Base-by-base conservation (phyloP, 495 filamentous ascomycete genomes). In the Penicillium cataractarum region DNA sequence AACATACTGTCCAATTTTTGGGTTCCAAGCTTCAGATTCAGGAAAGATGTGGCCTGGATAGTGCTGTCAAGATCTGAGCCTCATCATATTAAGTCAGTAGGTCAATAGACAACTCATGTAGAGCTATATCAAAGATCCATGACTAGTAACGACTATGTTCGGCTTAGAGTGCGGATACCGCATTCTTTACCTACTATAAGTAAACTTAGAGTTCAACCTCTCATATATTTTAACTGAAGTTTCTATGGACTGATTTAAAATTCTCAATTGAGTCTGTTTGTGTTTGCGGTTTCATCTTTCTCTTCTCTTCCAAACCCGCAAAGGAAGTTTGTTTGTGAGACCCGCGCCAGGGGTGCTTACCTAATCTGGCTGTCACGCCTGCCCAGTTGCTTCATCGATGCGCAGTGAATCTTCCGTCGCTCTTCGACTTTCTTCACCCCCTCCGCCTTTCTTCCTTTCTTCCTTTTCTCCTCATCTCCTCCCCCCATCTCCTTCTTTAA, bases 331-430 rank as follows among this genome's bases (percentile, higher is more conserved):
- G 54, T 56, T 56, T 50, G 46, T n/a, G 26, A 15, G 35, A 27
- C 29, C n/a, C n/a, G n/a, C n/a, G n/a, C 62, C 66, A 69, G 63
- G 68, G 65, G 63, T 58, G 68, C 65, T 71, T 69, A 71, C 68
- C 58, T 68, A 70, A 70, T 65, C 60, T 50, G 17, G 48, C 50
- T 64, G 66, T 69, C 64, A 63, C 69, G 64, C 48, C 49, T 54
- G 3, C 46, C 31, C 22, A 12, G 59, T 60, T 65, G 69, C 65
- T 71, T 64, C 61, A 64, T 66, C 62, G 57, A 57, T 58, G 57
- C 55, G 58, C 62, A 63, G 64, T 63, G 55, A 68, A 65, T 67
- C 67, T 66, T 59, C 27, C 48, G 13, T 66, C 65, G 57, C 62
- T 60, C 61, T 66, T 62, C 67, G 52, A 61, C 69, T 61, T 64